A percentile compares a stretch with the other conserved stretches of the same genome.
Conservation (phyloP, 176 grass and related monocot species). For the Paspalum vaginatum region DNA sequence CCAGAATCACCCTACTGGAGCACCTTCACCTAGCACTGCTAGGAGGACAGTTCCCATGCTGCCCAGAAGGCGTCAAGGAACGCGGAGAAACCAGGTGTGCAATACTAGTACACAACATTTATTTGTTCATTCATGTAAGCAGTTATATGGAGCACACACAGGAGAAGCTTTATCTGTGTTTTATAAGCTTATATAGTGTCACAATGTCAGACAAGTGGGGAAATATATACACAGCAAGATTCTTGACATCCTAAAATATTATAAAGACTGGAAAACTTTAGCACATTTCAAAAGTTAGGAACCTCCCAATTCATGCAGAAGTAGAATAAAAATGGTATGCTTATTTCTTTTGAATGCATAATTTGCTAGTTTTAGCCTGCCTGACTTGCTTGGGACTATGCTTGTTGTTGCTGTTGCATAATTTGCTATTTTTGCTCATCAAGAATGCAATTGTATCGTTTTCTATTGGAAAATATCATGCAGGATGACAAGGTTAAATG, state of each 20-base stretch:
- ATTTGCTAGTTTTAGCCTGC: no score
- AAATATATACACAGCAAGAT: no score
- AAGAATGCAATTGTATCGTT: not conserved
- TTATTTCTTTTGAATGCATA: conserved; percentile 18
- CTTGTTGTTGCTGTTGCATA: no score
- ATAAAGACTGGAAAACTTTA: not conserved
- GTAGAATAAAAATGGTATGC: no score
- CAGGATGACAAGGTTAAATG: conserved; percentile 43
- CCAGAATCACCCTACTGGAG: conserved; percentile 15
- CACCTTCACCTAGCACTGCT: conserved; percentile 44
- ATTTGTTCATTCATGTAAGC: not conserved
- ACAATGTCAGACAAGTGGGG: no score
- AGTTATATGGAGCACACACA: not conserved
- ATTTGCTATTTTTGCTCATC: no score
- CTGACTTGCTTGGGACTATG: no score
- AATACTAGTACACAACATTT: not conserved
- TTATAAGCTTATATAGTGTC: not conserved
- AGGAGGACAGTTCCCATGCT: conserved; percentile 40
- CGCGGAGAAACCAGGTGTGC: conserved; percentile 47
- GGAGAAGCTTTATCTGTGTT: not conserved
- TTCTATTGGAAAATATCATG: conserved; percentile 21
- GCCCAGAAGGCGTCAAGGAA: conserved; percentile 17
- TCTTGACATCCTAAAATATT: conserved; percentile 3
- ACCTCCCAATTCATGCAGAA: no score
- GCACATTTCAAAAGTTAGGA: not conserved